phyloP scores from a whole-genome alignment of 345 rosid species.

The Passiflora organensis region DNA sequence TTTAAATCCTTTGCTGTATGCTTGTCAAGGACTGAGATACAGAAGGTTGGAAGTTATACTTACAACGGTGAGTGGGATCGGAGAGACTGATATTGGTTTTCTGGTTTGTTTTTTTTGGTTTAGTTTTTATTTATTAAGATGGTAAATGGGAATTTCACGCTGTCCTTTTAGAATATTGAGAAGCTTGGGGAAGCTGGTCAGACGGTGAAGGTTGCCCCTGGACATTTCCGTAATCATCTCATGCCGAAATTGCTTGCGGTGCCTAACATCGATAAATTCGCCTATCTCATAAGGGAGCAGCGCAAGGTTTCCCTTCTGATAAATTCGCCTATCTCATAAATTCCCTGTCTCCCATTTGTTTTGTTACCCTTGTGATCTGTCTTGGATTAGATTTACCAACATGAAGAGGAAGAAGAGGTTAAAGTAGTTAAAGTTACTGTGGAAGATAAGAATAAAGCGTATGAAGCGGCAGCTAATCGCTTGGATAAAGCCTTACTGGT shows the following conservation, averaged over 20 bases:
- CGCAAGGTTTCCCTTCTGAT: slow-evolving; percentile 52
- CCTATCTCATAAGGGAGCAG: slow-evolving; percentile 80
- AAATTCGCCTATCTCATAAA: no score
- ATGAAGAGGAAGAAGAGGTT: slow-evolving; percentile 66
- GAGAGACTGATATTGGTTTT: not conserved
- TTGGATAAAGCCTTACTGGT: slow-evolving; percentile 62
- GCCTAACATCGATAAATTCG: slow-evolving; percentile 86
- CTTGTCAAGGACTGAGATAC: slow-evolving; percentile 78
- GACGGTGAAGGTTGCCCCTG: slow-evolving; percentile 93
- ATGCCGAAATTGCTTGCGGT: slow-evolving; percentile 96
- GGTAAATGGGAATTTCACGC: not conserved
- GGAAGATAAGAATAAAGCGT: slow-evolving; percentile 51
- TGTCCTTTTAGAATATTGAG: slow-evolving; percentile 51
- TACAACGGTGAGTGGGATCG: slow-evolving; percentile 51
- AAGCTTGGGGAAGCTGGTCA: slow-evolving; percentile 96
- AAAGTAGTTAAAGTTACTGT: slow-evolving; percentile 49
- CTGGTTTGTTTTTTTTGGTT: slow-evolving; percentile 3
- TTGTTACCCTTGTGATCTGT: not conserved
- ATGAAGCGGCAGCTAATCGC: slow-evolving; percentile 77
- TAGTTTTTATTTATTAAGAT: not conserved
- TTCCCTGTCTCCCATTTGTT: not conserved
- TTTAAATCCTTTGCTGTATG: slow-evolving; percentile 55
- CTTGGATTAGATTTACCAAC: slow-evolving; percentile 54
- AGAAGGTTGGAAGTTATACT: slow-evolving; percentile 86
- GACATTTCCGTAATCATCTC: slow-evolving; percentile 80